Base-by-base conservation (phyloP, 768 basidiomycete species). In the Tulasnella sp. region DNA sequence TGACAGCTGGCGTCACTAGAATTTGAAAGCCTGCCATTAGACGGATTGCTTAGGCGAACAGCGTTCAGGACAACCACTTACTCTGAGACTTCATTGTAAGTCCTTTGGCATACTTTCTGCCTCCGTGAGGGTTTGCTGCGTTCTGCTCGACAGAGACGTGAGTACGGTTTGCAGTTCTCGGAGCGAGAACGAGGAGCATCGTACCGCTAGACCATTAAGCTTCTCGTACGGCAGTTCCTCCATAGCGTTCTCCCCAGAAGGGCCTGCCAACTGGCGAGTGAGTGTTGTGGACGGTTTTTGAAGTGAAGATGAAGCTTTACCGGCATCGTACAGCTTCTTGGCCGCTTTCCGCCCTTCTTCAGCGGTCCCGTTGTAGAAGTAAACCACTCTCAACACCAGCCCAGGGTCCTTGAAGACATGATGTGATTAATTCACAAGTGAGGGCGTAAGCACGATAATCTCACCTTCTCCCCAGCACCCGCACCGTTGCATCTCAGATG, bases 51-150 rank as follows among this genome's bases (percentile, higher is more conserved):
- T 28, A 22, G 44, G 34, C 28, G 14, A 37, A 12, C 64, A 18
- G 3, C 4, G 28, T 18, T 16, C 16, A 20, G 31, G 14, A 22
- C 9, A 16, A 24, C 8, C 8, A 12, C 40, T 44, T 14, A 42
- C 74, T 75, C 40, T 44, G 74, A 18, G 74, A 28, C 11, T 37
- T 42, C 64, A 69, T 69, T 12, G 41, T 48, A 42, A 48, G 41
- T 14, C 74, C 74, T 75, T 75, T 75, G 40, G 41, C 40, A 18
- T 75, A 75, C 40, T 75, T 75, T 42, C 74, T 42, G 7, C 41
- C 74, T 40, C 74, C 74, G 46, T 75, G 74, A 20, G 74, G 9
- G n/a, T 42, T 42, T 3, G n/a, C 41, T 14, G 34, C 74, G 28
- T 37, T 75, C 74, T 75, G 40, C 1, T 4, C 37, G 28, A 20